Base-by-base conservation (phyloP, 2,329 filamentous ascomycete genomes). In the Colletotrichum cuscutae region DNA sequence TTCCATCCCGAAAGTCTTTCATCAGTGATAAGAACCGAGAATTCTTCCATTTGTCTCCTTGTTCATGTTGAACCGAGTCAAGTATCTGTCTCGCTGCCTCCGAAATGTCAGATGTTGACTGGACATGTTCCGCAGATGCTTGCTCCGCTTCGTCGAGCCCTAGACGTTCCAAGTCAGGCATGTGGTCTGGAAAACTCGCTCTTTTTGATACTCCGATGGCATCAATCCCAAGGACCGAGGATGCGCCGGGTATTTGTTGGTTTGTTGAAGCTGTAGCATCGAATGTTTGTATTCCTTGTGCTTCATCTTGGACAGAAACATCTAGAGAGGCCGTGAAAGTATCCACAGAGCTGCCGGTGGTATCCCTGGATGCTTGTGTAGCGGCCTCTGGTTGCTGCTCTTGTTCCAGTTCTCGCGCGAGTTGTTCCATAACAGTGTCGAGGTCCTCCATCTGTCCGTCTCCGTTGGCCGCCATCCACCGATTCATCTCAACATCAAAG, bases 41-140 rank as follows among this genome's bases (percentile, higher is more conserved):
- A 57, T 86, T 84, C 74, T 84, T 84, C 84, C 84, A 86, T 74
- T 86, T 86, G 9, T 86, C 84, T 54, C 84, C 83, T 57, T 80
- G 78, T 73, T 86, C 84, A 65, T 86, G 84, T 74, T 84, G 79
- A 28, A 86, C 84, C 2, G 82, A 82, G 59, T 85, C 82, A 46
- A 86, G 79, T 1, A 86, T 81, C 26, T 82, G 80, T 72, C 84
- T 81, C 7, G 84, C 84, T 0, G 84, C 84, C 68, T 85, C 82
- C 2, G 84, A 82, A 2, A 86, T 82, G 26, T 82, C 83, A 12
- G 76, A 74, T 24, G 24, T 61, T 12, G 35, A 42, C 7, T 46
- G 61, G 22, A 4, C 56, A 12, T 62, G 37, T 49, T 54, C 65
- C 12, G 24, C 28, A 49, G 24, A n/a, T 26, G n/a, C 8, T 32